Evolutionary conservation across 345 rosid genomes (phyloP).

Genomic region (Limnanthes douglasii): DNA sequence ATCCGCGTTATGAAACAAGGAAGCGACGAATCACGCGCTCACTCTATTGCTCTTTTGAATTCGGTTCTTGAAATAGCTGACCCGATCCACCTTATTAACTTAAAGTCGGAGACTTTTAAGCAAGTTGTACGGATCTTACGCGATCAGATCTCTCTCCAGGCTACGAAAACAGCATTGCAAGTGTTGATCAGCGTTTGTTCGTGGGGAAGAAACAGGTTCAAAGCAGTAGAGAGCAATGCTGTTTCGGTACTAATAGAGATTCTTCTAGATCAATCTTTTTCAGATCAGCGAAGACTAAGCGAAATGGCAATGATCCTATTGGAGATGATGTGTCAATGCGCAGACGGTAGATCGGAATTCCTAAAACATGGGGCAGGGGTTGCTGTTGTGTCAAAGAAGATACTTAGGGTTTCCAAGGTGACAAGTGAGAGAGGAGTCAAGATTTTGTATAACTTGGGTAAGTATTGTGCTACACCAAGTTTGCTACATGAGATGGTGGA

Average conservation of each 20-base stretch:
- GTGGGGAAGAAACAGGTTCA: constrained; percentile 62
- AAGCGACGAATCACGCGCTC: constrained; percentile 25
- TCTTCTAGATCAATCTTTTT: constrained; percentile 39
- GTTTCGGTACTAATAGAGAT: constrained; percentile 37
- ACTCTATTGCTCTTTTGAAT: constrained; percentile 19
- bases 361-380: constrained; percentile 48
- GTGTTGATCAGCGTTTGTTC: constrained; percentile 30
- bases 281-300: constrained; percentile 23
- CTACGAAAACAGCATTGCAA: constrained; percentile 44
- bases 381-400: constrained; percentile 64
- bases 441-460: constrained; percentile 42
- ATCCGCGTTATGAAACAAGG: constrained; percentile 31
- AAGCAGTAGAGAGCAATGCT: constrained; percentile 44
- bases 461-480: constrained; percentile 33
- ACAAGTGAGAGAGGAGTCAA: constrained; percentile 50
- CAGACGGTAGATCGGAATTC: constrained; percentile 71
- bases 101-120: constrained; percentile 20
- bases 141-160: constrained; percentile 42
- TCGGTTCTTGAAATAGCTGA: constrained; percentile 41
- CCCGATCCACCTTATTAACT: constrained; percentile 25
- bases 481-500: constrained; percentile 60
- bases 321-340: constrained; percentile 46
- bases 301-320: constrained; percentile 39
- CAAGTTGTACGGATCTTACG: constrained; percentile 34
- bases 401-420: constrained; percentile 49